These are phyloP conservation scores for Solanum chiquidenum DNA, from an alignment of 257 asterid genomes.

Conservation along the genomic window DNA sequence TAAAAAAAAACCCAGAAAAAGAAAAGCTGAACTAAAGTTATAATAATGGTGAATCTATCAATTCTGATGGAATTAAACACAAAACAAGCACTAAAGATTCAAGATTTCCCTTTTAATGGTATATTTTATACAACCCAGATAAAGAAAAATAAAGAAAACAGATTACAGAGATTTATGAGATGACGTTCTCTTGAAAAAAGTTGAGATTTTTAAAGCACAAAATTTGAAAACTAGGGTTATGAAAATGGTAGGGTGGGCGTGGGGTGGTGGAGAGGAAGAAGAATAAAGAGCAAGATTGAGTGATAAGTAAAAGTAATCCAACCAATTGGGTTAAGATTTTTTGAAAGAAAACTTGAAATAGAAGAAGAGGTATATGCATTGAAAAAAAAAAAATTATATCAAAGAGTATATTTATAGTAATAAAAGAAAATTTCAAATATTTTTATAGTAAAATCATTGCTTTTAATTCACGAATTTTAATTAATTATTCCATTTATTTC, in stretches of 20 bases:
- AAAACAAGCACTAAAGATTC: not conserved
- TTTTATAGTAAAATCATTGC: not conserved
- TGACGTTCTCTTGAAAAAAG: not conserved
- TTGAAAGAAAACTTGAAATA: not conserved
- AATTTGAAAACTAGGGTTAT: constrained; percentile 2
- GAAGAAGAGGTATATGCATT: not conserved
- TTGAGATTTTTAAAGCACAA: not conserved
- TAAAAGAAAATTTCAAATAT: not conserved
- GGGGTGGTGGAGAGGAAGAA: not conserved
- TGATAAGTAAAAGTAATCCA: constrained; percentile 27
- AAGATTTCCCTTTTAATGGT: not conserved
- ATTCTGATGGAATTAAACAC: not conserved
- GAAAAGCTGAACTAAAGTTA: not conserved
- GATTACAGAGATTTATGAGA: not conserved
- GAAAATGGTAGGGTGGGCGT: not conserved
- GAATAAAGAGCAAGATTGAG: constrained; percentile 21
- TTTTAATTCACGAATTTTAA: not conserved
- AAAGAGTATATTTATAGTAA: not conserved
- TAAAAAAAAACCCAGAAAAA: not conserved
- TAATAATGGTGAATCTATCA: not conserved
- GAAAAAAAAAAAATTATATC: not conserved
- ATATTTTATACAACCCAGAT: not conserved
- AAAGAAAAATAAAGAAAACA: not conserved
- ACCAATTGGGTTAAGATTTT: constrained; percentile 1
- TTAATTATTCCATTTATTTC: not conserved